Evolutionary conservation across 495 filamentous ascomycete species (phyloP), one percentile per base, ranked within the genome.

Genomic region (Talaromyces proteolyticus): DNA sequence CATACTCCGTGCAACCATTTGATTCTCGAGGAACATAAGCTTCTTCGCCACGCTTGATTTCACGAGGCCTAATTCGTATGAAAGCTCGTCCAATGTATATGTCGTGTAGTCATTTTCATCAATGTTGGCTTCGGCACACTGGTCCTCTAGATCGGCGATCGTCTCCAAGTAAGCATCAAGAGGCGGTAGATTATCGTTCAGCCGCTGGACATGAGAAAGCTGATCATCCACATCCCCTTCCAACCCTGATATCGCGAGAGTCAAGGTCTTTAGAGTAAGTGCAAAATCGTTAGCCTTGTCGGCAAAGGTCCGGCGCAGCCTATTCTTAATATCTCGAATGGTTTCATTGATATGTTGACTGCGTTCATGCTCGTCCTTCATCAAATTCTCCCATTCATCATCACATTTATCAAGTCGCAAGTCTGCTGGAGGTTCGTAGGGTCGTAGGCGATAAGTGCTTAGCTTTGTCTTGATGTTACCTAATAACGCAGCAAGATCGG

Each of bases 401-500:
- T 97, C 93, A 52, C 91, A 77, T 8, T 82, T 80, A 43, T 94
- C 91, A 42, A 91, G 64, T 43, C 80, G 84, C 26, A 96, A 67
- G 51, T 93, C 85, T 44, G 76, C 67, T 8, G 94, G 94, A 38
- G 93, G 93, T 21, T 95, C 86, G 56, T 97, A 98, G 3, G 91
- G 80, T 58, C 89, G 81, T 34, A 98, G 73, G 36, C 91, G 81
- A 64, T 98, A 98, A 20, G 93, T 98, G 53, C 87, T 87, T 56
- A 98, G 75, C 70, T 98, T 98, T 0, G 93, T 97, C 71, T 95
- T 96, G 73, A 98, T 96, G 58, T 98, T 98, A n/a, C 93, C 94
- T 42, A 98, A 66, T 51, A 98, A 69, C 8, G 90, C 89, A 20
- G 91, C 88, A 7, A 98, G 78, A 58, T 97, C 94, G 39, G 89